Evolutionary conservation across 2,329 filamentous ascomycete genomes (phyloP), one percentile per base, ranked within the genome.

Genomic region (Fusarium cyanostomum): DNA sequence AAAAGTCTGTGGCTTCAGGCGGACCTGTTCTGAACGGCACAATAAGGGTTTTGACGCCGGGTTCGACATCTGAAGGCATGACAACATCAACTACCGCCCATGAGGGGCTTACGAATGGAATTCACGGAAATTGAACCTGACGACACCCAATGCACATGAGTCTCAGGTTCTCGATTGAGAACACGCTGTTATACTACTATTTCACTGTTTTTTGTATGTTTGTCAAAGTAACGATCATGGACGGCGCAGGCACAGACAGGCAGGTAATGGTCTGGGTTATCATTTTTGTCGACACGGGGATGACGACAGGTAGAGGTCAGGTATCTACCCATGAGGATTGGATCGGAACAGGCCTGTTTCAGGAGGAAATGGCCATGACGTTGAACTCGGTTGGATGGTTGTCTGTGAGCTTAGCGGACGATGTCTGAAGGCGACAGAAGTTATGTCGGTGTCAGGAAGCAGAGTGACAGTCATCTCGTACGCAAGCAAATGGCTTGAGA

Each of bases 1-100:
- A 77, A 54, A 65, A 72, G 60, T 73, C 71, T 44, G 57, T 55
- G 52, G 66, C 48, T 52, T 74, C 54, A 55, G 61, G 64, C 18
- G 62, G 61, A 21, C 56, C 62, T 11, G 56, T 64, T n/a, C 56
- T 73, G 28, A 78, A 79, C 50, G 78, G 77, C 26, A 69, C 64
- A 8, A 68, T 58, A 15, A 71, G 70, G 43, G 59, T 52, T 24
- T 55, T 67, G 35, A 54, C 57, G 12, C 48, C 67, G 13, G 60
- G 59, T 10, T 55, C 63, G 24, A 64, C 64, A 10, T 46, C 52
- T 8, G 67, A 67, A 46, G 65, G 64, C 50, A 59, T 61, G 13
- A 51, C 53, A 18, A 45, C 37, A 27, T 26, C 55, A 31, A 37
- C 59, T 26, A 27, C 62, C 10, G 53, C 54, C 8, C 71, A 74